Evolutionary conservation across 768 basidiomycete genomes (phyloP).

Genomic region (Termitomyces sp.): DNA sequence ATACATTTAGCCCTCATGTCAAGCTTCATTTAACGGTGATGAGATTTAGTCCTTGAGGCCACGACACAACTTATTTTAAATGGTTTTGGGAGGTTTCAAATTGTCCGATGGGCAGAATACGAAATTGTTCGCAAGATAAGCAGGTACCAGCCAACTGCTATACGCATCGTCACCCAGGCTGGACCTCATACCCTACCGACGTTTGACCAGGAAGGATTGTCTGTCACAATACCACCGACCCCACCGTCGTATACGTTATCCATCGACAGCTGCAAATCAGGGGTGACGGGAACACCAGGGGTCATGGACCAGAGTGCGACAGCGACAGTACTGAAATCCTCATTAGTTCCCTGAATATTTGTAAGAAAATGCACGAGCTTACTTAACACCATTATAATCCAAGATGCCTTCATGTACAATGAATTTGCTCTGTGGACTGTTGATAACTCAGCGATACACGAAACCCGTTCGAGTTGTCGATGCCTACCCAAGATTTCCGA

Average conservation of each 20-base stretch:
- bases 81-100: neutral
- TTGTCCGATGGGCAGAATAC: neutral
- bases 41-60: neutral
- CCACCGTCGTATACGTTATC: slow-evolving; percentile 65
- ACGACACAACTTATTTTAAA: neutral
- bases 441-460: slow-evolving; percentile 1
- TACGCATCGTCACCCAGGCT: too few relatives aligned
- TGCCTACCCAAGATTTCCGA: slow-evolving; percentile 65
- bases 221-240: slow-evolving; percentile 48
- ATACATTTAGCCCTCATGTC: too few relatives aligned
- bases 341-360: neutral
- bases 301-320: slow-evolving; percentile 72
- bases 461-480: neutral
- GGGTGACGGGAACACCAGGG: slow-evolving; percentile 39
- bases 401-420: slow-evolving; percentile 82
- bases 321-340: slow-evolving; percentile 42
- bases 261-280: slow-evolving; percentile 49
- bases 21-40: neutral
- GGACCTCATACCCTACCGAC: slow-evolving; percentile 19
- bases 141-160: neutral
- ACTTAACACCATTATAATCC: slow-evolving; percentile 72
- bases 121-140: neutral
- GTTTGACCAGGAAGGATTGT: slow-evolving; percentile 60
- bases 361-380: slow-evolving; percentile 18
- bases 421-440: slow-evolving; percentile 75